phyloP scores from a whole-genome alignment of 2,329 filamentous ascomycete species.

The Fusarium miscanthi region DNA sequence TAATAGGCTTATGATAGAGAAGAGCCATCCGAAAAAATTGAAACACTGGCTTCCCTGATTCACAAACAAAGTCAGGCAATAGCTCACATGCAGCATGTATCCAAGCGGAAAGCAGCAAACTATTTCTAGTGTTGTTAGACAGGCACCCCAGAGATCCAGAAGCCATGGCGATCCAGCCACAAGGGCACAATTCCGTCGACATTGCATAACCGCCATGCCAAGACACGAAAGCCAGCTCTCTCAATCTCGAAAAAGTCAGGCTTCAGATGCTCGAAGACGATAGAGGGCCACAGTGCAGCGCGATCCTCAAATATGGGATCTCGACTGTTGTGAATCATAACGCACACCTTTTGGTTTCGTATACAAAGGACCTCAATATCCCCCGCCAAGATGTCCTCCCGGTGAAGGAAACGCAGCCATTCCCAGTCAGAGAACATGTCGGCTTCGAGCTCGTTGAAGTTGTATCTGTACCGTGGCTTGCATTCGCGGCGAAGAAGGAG shows the following conservation, averaged over 20 bases:
- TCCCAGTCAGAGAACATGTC: neutral
- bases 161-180: neutral
- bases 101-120: neutral
- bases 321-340: neutral
- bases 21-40: rapidly evolving
- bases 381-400: rapidly evolving
- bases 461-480: neutral
- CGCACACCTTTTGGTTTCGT: neutral
- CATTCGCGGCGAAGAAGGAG: neutral
- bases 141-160: neutral
- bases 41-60: no score
- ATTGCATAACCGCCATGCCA: neutral
- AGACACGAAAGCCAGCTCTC: rapidly evolving
- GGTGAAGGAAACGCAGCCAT: rapidly evolving
- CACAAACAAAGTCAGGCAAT: no score
- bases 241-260: rapidly evolving
- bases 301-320: neutral
- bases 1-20: no score
- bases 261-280: rapidly evolving
- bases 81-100: no score
- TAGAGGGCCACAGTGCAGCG: neutral
- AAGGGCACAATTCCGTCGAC: neutral
- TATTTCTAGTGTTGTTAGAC: rapidly evolving
- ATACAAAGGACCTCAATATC: rapidly evolving
- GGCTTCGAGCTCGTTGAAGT: neutral